A percentile compares a stretch with the other conserved stretches of the same genome.
Evolutionary conservation across 164 flowering plant species (phyloP).

Genomic region (Hamamelis virginiana): DNA sequence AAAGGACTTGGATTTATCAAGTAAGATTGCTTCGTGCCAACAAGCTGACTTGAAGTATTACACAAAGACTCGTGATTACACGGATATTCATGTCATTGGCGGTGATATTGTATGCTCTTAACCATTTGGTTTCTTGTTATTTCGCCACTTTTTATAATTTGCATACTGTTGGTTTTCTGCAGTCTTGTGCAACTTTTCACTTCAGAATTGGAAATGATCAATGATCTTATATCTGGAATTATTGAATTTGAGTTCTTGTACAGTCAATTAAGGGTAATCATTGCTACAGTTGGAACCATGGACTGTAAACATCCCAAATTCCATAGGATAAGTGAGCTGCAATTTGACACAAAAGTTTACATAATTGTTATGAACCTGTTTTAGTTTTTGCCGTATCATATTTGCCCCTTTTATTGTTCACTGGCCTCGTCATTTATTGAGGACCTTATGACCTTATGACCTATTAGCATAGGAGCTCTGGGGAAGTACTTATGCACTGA

Average conservation of each 20-base stretch:
- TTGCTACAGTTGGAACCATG: background rate
- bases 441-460: no score
- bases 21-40: slow-evolving; percentile 71
- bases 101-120: slow-evolving; percentile 58
- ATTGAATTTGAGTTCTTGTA: background rate
- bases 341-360: background rate
- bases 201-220: background rate
- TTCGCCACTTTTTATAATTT: background rate
- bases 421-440: no score
- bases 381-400: no score
- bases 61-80: slow-evolving; percentile 88
- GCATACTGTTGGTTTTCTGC: no score
- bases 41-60: slow-evolving; percentile 75
- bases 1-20: slow-evolving; percentile 61
- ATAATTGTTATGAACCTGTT: no score
- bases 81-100: slow-evolving; percentile 79
- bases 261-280: background rate
- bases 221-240: background rate
- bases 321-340: background rate
- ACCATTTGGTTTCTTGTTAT: background rate
- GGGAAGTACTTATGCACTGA: background rate
- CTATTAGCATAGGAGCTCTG: background rate
- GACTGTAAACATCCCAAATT: background rate
- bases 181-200: no score
- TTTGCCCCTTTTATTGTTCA: no score